These are phyloP conservation scores for Penicillium canariense DNA, from an alignment of 495 filamentous ascomycete species.

Conservation along the genomic window DNA sequence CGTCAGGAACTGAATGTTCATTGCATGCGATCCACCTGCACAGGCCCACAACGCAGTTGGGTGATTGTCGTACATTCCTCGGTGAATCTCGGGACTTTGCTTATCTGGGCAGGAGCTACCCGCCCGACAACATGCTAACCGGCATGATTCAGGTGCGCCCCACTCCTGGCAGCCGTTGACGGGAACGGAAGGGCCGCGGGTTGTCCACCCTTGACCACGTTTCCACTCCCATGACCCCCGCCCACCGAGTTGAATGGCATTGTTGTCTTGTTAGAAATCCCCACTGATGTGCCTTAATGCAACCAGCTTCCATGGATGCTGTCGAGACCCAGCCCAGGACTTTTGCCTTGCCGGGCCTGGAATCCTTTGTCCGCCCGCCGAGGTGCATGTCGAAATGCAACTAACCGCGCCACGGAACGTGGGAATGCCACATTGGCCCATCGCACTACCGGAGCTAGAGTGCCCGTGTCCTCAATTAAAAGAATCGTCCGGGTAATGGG, in stretches of 20 bases:
- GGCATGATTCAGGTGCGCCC: constrained; percentile 4
- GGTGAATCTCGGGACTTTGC: background rate
- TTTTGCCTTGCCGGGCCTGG: background rate
- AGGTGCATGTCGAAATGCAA: background rate
- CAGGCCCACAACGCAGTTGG: background rate
- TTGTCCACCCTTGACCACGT: background rate
- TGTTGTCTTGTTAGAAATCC: background rate
- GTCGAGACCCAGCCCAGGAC: background rate
- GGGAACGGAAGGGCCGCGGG: background rate
- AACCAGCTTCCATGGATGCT: background rate
- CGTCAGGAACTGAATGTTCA: background rate
- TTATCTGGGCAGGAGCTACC: constrained; percentile 6
- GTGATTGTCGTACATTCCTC: background rate
- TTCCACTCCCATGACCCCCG: background rate
- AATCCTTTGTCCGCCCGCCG: background rate
- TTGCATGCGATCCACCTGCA: background rate
- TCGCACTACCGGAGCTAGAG: background rate
- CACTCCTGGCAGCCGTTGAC: background rate
- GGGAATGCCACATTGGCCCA: constrained; percentile 5
- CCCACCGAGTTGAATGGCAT: background rate
- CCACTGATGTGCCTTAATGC: background rate
- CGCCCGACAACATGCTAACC: background rate
- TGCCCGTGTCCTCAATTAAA: constrained; percentile 4
- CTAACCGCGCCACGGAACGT: constrained; percentile 11
- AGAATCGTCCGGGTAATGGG: background rate